Evolutionary conservation across 2,329 filamentous ascomycete species (phyloP).

Genomic region (Daldinia sp.): DNA sequence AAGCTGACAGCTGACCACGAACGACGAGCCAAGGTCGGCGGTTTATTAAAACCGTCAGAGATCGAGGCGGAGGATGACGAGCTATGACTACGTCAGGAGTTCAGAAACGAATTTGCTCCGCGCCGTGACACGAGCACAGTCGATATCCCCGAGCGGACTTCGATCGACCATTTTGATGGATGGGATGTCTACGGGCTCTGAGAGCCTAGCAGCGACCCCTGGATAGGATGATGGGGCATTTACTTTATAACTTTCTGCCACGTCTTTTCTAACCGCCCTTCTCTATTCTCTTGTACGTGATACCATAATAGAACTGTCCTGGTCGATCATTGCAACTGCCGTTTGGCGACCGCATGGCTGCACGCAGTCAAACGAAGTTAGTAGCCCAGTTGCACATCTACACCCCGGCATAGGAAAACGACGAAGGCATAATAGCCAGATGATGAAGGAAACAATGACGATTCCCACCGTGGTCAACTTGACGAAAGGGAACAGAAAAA

Average conservation of each 20-base stretch:
- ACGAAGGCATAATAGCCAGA: constrained; percentile 14
- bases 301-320: constrained; percentile 42
- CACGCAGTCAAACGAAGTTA: constrained; percentile 15
- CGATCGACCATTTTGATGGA: constrained; percentile 49
- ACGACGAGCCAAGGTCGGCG: constrained; percentile 93
- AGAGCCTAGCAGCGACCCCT: constrained; percentile 43
- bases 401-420: constrained; percentile 10
- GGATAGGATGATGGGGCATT: constrained; percentile 27
- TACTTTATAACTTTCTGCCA: constrained; percentile 33
- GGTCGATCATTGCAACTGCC: constrained; percentile 19
- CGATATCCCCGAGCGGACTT: constrained; percentile 38
- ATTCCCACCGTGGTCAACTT: constrained; percentile 14
- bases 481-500: constrained; percentile 21
- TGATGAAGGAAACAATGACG: background rate
- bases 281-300: constrained; percentile 41
- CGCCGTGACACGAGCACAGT: constrained; percentile 50
- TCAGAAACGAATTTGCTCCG: constrained; percentile 71
- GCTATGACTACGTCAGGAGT: constrained; percentile 83
- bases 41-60: constrained; percentile 96
- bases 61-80: constrained; percentile 88
- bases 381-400: constrained; percentile 18
- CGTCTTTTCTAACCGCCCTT: constrained; percentile 35
- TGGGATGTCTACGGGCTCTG: constrained; percentile 55
- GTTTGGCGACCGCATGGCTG: constrained; percentile 12
- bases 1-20: constrained; percentile 90